Percentiles rank a stretch among this genome's conserved stretches.
Evolutionary conservation across 495 filamentous ascomycete species (phyloP).

Genomic region (Podospora bellae-mahoneyi): DNA sequence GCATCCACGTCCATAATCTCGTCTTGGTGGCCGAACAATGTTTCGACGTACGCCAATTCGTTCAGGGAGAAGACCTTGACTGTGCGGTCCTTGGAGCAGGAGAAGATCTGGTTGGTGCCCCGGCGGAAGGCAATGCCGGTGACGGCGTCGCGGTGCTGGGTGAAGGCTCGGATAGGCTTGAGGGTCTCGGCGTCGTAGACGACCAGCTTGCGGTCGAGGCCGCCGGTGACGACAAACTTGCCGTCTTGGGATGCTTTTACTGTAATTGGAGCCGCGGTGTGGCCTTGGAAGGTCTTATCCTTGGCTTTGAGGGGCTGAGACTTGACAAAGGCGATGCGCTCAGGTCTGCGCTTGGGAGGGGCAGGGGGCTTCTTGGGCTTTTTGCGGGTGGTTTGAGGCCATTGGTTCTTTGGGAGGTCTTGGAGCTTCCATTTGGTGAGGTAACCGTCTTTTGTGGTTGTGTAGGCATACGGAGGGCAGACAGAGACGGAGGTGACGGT

Average conservation of each 20-base stretch:
- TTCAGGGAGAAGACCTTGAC: conserved; percentile 70
- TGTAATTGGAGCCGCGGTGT: conserved; percentile 69
- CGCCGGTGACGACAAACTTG: conserved; percentile 86
- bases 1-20: conserved; percentile 78
- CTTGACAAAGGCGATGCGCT: conserved; percentile 60
- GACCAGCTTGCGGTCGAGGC: conserved; percentile 73
- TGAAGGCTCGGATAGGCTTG: conserved; percentile 74
- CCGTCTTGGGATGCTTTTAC: conserved; percentile 86
- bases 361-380: conserved; percentile 61
- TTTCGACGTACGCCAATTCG: conserved; percentile 86
- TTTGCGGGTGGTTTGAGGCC: conserved; percentile 50
- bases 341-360: conserved; percentile 66
- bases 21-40: conserved; percentile 94
- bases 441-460: conserved; percentile 76
- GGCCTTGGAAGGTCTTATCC: conserved; percentile 65
- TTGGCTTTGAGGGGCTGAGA: conserved; percentile 62
- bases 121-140: conserved; percentile 79
- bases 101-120: conserved; percentile 90
- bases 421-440: conserved; percentile 85
- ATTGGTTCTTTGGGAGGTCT: conserved; percentile 53
- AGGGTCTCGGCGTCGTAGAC: conserved; percentile 81
- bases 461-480: conserved; percentile 76
- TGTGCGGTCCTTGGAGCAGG: conserved; percentile 80
- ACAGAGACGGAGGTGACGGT: conserved; percentile 76
- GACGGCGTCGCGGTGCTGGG: conserved; percentile 86